phyloP scores from a whole-genome alignment of 2,329 filamentous ascomycete species.

The Penicillium vulpinum region DNA sequence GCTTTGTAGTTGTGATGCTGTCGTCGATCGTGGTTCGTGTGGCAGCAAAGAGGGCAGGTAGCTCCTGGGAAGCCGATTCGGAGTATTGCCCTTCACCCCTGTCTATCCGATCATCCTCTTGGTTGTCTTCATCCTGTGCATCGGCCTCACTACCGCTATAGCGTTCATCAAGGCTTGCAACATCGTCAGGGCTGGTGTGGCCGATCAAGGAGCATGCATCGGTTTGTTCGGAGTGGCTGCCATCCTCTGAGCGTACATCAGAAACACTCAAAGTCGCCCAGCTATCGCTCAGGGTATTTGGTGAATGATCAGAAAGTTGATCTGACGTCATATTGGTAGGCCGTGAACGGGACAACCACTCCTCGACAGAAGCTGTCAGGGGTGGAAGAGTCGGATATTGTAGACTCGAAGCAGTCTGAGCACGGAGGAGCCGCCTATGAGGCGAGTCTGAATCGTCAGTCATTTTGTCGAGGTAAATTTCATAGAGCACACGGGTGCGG shows the following conservation, averaged over 20 bases:
- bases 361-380: constrained; percentile 40
- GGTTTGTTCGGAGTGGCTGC: constrained; percentile 46
- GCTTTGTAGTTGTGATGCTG: constrained; percentile 37
- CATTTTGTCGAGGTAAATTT: constrained; percentile 25
- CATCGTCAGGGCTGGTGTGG: constrained; percentile 45
- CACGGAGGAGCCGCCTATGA: constrained; percentile 29
- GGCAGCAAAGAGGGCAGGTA: constrained; percentile 32
- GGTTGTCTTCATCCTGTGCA: constrained; percentile 33
- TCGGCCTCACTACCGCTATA: constrained; percentile 41
- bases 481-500: constrained; percentile 12
- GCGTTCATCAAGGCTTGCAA: constrained; percentile 45
- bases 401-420: constrained; percentile 33
- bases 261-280: constrained; percentile 49
- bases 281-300: constrained; percentile 45
- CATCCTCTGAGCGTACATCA: constrained; percentile 48
- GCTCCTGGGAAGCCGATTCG: constrained; percentile 31
- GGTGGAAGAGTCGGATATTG: constrained; percentile 46
- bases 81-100: constrained; percentile 27
- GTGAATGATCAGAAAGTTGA: constrained; percentile 25
- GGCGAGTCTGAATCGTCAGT: constrained; percentile 40
- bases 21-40: constrained; percentile 34
- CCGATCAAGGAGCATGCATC: constrained; percentile 47
- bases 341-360: constrained; percentile 45
- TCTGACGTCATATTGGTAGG: constrained; percentile 45
- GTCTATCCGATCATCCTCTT: constrained; percentile 27